Evolutionary conservation across 2,329 filamentous ascomycete species (phyloP).

Genomic region (Ilyonectria mors-panacis): DNA sequence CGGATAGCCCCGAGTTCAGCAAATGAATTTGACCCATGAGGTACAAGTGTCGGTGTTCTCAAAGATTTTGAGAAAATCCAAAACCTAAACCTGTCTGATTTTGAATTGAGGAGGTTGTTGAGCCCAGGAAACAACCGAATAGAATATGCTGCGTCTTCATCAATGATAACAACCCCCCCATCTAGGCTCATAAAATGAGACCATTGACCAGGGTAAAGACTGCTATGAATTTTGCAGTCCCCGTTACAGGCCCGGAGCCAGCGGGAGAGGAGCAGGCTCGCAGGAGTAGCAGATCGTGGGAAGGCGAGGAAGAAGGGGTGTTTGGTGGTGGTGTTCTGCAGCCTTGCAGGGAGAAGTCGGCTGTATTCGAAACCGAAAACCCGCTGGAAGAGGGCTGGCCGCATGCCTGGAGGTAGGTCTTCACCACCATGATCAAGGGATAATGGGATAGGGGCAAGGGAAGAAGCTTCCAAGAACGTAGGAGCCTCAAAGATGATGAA

Average conservation of each 20-base stretch:
- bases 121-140: constrained; percentile 59
- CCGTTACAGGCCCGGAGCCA: constrained; percentile 62
- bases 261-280: constrained; percentile 56
- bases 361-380: constrained; percentile 53
- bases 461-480: constrained; percentile 24
- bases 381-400: constrained; percentile 44
- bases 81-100: constrained; percentile 50
- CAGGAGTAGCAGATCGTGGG: constrained; percentile 54
- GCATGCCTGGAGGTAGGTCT: constrained; percentile 36
- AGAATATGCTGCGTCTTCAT: constrained; percentile 58
- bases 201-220: constrained; percentile 63
- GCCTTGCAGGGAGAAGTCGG: constrained; percentile 44
- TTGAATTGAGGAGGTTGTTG: constrained; percentile 49
- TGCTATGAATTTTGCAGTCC: constrained; percentile 60
- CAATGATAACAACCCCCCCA: constrained; percentile 58
- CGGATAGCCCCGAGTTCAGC: constrained; percentile 40
- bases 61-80: constrained; percentile 58
- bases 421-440: constrained; percentile 13
- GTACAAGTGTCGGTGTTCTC: constrained; percentile 36
- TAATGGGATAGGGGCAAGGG: constrained; percentile 46
- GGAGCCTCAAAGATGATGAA: constrained; percentile 19
- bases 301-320: constrained; percentile 65
- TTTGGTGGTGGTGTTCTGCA: constrained; percentile 32
- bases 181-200: constrained; percentile 55
- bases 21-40: constrained; percentile 19